phyloP scores from a whole-genome alignment of 1,139 yeast species.

The Kodamaea ohmeri region DNA sequence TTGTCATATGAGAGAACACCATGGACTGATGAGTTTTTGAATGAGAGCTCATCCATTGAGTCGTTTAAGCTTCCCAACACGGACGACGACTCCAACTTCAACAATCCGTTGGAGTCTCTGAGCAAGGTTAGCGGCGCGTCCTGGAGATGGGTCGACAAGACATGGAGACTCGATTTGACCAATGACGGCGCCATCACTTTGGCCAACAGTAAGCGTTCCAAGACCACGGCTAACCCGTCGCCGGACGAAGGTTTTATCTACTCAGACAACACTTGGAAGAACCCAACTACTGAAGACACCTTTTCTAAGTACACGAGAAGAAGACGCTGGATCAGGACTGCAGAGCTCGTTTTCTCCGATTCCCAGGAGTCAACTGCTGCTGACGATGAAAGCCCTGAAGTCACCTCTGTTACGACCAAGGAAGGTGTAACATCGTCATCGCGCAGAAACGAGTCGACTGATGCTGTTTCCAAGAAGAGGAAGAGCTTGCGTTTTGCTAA shows the following conservation, averaged over 20 bases:
- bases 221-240: conserved; percentile 74
- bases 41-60: conserved; percentile 78
- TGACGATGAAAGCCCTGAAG: conserved; percentile 8
- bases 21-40: conserved; percentile 95
- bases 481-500: conserved; percentile 45
- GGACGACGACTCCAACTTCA: conserved; percentile 27
- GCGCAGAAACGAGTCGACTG: conserved; percentile 11
- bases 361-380: conserved; percentile 10
- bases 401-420: neutral
- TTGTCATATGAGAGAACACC: conserved; percentile 91
- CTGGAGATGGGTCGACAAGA: conserved; percentile 94
- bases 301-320: conserved; percentile 90
- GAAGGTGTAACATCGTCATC: conserved; percentile 10
- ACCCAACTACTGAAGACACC: conserved; percentile 83
- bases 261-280: conserved; percentile 92
- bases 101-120: conserved; percentile 29
- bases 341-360: conserved; percentile 62
- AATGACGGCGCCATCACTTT: conserved; percentile 83
- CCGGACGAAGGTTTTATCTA: conserved; percentile 84
- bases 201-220: conserved; percentile 58
- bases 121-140: conserved; percentile 63
- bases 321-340: conserved; percentile 94
- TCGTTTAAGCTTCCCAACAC: conserved; percentile 78
- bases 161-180: conserved; percentile 87
- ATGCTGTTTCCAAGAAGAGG: conserved; percentile 20